These are phyloP conservation scores for Berkeleyomyces rouxiae DNA, from an alignment of 2,329 filamentous ascomycete species.

Conservation along the genomic window DNA sequence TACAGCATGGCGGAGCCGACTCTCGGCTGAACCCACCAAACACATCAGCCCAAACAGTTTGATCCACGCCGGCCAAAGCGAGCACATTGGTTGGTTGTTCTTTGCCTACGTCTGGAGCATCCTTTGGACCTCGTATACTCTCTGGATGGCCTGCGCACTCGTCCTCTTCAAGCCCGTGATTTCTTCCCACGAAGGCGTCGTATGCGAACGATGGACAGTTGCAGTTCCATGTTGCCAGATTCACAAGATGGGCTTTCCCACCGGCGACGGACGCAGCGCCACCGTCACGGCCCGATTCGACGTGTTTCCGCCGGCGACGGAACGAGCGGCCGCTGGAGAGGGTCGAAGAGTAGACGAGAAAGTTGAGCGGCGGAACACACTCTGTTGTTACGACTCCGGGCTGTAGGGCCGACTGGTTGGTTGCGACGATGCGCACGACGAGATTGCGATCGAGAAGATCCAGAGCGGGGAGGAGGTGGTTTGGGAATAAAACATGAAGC, in stretches of 20 bases:
- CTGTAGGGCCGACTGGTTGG: no score
- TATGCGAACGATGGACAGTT: slow-evolving; percentile 75
- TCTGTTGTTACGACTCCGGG: background rate
- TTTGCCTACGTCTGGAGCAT: background rate
- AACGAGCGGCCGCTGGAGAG: background rate
- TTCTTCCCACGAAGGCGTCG: slow-evolving; percentile 38
- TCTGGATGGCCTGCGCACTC: no score
- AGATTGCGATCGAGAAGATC: slow-evolving; percentile 71
- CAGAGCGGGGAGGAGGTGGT: slow-evolving; percentile 64
- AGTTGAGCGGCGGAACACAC: background rate
- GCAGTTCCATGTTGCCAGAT: slow-evolving; percentile 68
- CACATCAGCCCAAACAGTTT: slow-evolving; percentile 3
- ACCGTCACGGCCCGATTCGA: background rate
- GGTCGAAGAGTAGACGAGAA: background rate
- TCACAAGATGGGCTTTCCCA: slow-evolving; percentile 45
- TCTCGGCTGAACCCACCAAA: slow-evolving; percentile 36
- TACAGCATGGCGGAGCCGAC: slow-evolving; percentile 45
- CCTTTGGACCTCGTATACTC: no score
- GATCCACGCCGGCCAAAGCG: background rate
- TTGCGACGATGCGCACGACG: slow-evolving; percentile 24
- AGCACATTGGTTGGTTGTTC: background rate
- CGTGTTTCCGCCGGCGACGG: background rate
- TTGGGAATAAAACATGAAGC: slow-evolving; percentile 71
- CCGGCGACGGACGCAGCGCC: slow-evolving; percentile 9
- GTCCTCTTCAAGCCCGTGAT: background rate